Evolutionary conservation across 2,329 filamentous ascomycete genomes (phyloP).

Genomic region (Bipolaris zeicola): DNA sequence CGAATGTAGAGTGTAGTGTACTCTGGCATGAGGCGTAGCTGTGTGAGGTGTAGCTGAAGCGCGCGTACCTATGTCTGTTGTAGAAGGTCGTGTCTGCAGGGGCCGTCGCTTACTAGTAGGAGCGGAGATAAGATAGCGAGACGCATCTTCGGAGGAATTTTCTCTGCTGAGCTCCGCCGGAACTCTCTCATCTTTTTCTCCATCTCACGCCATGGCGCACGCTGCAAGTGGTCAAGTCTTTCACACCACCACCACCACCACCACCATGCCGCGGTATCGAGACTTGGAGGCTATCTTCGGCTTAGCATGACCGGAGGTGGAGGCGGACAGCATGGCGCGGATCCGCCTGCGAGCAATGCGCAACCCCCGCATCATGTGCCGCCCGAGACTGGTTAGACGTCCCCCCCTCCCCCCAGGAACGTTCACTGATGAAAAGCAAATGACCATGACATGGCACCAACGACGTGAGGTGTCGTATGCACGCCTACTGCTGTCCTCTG

Average conservation of each 20-base stretch:
- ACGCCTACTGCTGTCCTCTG: constrained; percentile 13
- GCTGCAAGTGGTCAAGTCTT: constrained; percentile 15
- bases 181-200: constrained; percentile 17
- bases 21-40: neutral
- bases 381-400: constrained; percentile 30
- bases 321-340: constrained; percentile 5
- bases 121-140: constrained; percentile 10
- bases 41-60: neutral
- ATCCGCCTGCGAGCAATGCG: constrained; percentile 18
- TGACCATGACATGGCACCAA: constrained; percentile 17
- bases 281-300: constrained; percentile 37
- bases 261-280: neutral
- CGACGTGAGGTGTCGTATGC: constrained; percentile 20
- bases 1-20: neutral
- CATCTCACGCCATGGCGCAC: constrained; percentile 34
- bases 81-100: neutral
- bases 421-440: constrained; percentile 22
- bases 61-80: no score
- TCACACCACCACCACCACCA: no score
- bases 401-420: constrained; percentile 6
- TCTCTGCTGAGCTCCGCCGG: constrained; percentile 9
- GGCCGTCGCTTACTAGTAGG: neutral
- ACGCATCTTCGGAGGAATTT: constrained; percentile 7
- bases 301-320: constrained; percentile 25
- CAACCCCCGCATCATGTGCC: constrained; percentile 30